phyloP scores from a whole-genome alignment of 805 yeast genomes.

The Wickerhamomyces ciferrii region DNA sequence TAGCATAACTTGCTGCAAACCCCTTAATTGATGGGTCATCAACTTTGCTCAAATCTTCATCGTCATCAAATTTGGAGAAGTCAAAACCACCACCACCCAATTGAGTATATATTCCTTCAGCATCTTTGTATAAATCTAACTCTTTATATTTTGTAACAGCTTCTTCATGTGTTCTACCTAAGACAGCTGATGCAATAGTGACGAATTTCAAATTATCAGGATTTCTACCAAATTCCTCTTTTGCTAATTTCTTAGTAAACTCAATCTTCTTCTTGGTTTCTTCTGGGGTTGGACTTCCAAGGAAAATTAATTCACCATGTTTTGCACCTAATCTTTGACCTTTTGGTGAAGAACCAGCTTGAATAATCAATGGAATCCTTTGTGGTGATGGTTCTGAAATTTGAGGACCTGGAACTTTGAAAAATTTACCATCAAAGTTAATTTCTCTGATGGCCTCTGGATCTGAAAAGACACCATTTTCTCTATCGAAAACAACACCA shows the following conservation, averaged over 20 bases:
- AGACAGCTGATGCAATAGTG: constrained; percentile 27
- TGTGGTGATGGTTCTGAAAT: constrained; percentile 37
- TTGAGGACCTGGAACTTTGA: constrained; percentile 33
- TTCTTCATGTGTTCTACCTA: constrained; percentile 33
- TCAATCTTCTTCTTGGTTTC: constrained; percentile 22
- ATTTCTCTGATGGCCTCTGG: constrained; percentile 32
- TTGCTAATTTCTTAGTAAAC: constrained; percentile 27
- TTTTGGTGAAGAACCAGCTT: constrained; percentile 36
- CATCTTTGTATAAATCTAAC: constrained; percentile 22
- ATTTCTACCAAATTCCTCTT: constrained; percentile 27
- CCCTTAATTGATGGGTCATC: constrained; percentile 22
- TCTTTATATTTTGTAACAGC: constrained; percentile 30
- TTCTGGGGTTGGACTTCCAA: constrained; percentile 29
- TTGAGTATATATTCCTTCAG: constrained; percentile 33
- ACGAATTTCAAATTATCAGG: constrained; percentile 31
- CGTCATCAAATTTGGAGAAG: constrained; percentile 25
- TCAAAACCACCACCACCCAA: constrained; percentile 36
- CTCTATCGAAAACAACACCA: constrained; percentile 18
- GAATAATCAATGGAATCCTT: constrained; percentile 35
- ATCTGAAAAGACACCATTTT: constrained; percentile 26
- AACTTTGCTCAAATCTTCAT: constrained; percentile 25
- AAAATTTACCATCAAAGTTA: constrained; percentile 31
- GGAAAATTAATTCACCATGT: constrained; percentile 34
- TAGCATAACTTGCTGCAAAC: constrained; percentile 20
- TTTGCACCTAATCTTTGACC: constrained; percentile 35